phyloP scores from a whole-genome alignment of 2,329 filamentous ascomycete species.

The Aschersonia sp. region DNA sequence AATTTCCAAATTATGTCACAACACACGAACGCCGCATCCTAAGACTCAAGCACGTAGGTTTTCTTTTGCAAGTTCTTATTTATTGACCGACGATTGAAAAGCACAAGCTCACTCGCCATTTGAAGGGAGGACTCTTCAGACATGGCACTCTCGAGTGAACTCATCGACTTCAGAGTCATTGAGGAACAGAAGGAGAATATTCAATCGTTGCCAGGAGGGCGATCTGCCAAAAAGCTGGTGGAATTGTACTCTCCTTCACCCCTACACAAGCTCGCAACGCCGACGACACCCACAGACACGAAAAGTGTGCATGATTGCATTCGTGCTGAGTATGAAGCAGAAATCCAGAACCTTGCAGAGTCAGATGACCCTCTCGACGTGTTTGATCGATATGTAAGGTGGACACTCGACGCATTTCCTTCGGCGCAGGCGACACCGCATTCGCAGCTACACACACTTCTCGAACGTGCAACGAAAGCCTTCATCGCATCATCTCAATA shows the following conservation, averaged over 20 bases:
- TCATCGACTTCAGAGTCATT: constrained; percentile 77
- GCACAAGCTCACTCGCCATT: neutral
- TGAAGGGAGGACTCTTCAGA: neutral
- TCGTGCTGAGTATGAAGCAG: constrained; percentile 73
- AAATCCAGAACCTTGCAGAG: constrained; percentile 65
- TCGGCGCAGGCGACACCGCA: constrained; percentile 83
- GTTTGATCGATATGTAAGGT: constrained; percentile 92
- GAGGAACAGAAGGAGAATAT: constrained; percentile 98
- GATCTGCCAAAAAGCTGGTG: constrained; percentile 80
- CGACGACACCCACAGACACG: constrained; percentile 53
- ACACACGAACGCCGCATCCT: no score
- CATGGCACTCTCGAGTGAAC: constrained; percentile 36
- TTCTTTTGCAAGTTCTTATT: no score
- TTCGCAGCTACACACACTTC: constrained; percentile 75
- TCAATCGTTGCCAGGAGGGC: constrained; percentile 71
- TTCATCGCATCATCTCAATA: constrained; percentile 81
- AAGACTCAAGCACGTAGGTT: no score
- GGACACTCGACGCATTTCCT: constrained; percentile 91
- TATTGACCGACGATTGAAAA: neutral
- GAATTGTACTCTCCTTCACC: constrained; percentile 61
- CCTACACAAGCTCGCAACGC: constrained; percentile 41
- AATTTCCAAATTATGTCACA: no score
- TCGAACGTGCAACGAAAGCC: constrained; percentile 84
- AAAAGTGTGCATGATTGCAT: constrained; percentile 65
- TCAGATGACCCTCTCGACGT: constrained; percentile 91